phyloP scores from a whole-genome alignment of 257 asterid species.

The Capsicum chinense region DNA sequence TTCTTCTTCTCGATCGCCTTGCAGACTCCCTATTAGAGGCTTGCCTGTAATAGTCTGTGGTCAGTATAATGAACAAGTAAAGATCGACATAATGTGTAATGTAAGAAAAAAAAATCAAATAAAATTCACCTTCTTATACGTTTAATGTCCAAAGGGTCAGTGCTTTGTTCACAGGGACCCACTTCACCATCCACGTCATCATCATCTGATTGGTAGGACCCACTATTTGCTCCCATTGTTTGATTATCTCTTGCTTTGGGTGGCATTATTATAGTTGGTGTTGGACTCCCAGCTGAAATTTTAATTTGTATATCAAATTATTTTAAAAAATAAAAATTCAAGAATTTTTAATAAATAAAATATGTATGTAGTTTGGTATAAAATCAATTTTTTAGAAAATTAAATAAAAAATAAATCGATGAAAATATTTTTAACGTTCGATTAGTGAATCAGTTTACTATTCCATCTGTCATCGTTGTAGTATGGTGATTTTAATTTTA shows the following conservation, averaged over 20 bases:
- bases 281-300: slow-evolving; percentile 67
- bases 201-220: slow-evolving; percentile 75
- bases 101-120: too few species aligned
- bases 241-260: slow-evolving; percentile 49
- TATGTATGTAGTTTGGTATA: not conserved
- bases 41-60: slow-evolving; percentile 51
- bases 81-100: too few species aligned
- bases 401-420: too few species aligned
- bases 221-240: slow-evolving; percentile 62
- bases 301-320: not conserved
- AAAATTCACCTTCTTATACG: slow-evolving; percentile 61
- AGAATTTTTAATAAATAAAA: not conserved
- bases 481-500: too few species aligned
- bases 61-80: too few species aligned
- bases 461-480: too few species aligned
- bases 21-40: slow-evolving; percentile 88
- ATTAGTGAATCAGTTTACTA: too few species aligned
- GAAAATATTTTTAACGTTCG: too few species aligned
- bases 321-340: not conserved
- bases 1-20: slow-evolving; percentile 77
- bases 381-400: too few species aligned
- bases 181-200: slow-evolving; percentile 72
- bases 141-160: slow-evolving; percentile 52
- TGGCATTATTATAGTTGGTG: slow-evolving; percentile 54
- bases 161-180: slow-evolving; percentile 70